phyloP scores from a whole-genome alignment of 495 filamentous ascomycete species.

The Trichoderma parareesei region DNA sequence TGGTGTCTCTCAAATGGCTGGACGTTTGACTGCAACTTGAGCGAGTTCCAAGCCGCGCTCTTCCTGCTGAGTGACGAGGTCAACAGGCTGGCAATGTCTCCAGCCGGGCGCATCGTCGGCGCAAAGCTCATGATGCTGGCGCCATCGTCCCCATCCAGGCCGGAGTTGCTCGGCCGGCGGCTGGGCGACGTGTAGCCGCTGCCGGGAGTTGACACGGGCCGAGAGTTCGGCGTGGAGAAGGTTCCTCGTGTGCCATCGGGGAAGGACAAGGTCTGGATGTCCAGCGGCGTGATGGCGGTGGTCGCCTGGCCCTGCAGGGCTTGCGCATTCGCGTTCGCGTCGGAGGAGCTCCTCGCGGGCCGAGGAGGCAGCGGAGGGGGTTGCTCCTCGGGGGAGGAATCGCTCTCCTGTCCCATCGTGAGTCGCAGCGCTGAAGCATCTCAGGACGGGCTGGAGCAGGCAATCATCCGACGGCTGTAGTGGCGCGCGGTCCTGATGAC shows the following conservation, averaged over 20 bases:
- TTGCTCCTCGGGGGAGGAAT: slow-evolving; percentile 12
- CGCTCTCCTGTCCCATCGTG: slow-evolving; percentile 8
- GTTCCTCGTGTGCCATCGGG: slow-evolving; percentile 57
- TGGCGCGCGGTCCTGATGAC: background rate
- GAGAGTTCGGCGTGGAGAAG: slow-evolving; percentile 40
- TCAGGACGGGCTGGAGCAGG: background rate
- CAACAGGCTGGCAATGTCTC: slow-evolving; percentile 76
- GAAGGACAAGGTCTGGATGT: slow-evolving; percentile 64
- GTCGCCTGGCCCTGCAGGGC: slow-evolving; percentile 66
- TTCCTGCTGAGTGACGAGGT: slow-evolving; percentile 54
- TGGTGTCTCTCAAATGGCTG: slow-evolving; percentile 48
- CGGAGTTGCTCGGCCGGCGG: slow-evolving; percentile 18
- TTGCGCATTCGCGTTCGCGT: slow-evolving; percentile 12
- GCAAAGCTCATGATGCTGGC: slow-evolving; percentile 78
- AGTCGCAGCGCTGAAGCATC: slow-evolving; percentile 2
- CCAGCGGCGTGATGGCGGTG: slow-evolving; percentile 70
- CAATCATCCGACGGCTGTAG: background rate
- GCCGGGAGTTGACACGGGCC: slow-evolving; percentile 26
- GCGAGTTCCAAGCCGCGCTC: slow-evolving; percentile 51
- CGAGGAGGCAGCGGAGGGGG: slow-evolving; percentile 65
- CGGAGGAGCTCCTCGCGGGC: slow-evolving; percentile 32
- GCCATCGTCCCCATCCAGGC: slow-evolving; percentile 59
- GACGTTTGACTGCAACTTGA: slow-evolving; percentile 47
- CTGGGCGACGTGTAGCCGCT: slow-evolving; percentile 26
- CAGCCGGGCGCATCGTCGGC: slow-evolving; percentile 62